Conservation (phyloP, 306 rosid genomes). For the Crataegus laevigata region DNA sequence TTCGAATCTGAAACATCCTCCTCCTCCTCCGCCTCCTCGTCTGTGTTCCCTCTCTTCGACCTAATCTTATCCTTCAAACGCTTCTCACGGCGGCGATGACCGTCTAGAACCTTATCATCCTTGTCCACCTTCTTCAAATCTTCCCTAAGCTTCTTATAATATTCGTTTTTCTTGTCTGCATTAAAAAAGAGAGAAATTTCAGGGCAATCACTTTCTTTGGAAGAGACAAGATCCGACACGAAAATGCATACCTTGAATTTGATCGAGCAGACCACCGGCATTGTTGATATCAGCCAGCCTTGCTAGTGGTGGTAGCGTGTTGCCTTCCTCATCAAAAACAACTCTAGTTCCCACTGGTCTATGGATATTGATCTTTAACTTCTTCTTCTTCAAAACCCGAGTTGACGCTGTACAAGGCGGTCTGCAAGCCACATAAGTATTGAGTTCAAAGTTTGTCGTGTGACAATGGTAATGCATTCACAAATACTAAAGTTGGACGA, state of each 20-base stretch:
- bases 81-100: conserved; percentile 59
- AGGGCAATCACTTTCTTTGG: neutral
- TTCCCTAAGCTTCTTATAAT: conserved; percentile 65
- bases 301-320: conserved; percentile 69
- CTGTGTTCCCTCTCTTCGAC: conserved; percentile 41
- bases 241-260: conserved; percentile 36
- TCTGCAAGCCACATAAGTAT: no score
- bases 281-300: conserved; percentile 50
- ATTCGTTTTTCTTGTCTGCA: conserved; percentile 63
- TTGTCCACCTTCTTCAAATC: conserved; percentile 67
- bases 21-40: conserved; percentile 21
- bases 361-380: conserved; percentile 70
- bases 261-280: conserved; percentile 44
- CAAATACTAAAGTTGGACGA: no score
- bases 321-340: conserved; percentile 85
- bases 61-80: conserved; percentile 66
- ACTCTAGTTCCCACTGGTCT: conserved; percentile 74
- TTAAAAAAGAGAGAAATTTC: neutral
- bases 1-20: conserved; percentile 46
- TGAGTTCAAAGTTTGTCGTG: no score
- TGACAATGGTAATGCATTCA: no score
- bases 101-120: conserved; percentile 66
- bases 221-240: neutral
- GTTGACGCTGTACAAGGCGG: neutral
- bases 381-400: conserved; percentile 67